Base-by-base conservation (phyloP, 164 flowering plant species). In the Umbellularia californica region DNA sequence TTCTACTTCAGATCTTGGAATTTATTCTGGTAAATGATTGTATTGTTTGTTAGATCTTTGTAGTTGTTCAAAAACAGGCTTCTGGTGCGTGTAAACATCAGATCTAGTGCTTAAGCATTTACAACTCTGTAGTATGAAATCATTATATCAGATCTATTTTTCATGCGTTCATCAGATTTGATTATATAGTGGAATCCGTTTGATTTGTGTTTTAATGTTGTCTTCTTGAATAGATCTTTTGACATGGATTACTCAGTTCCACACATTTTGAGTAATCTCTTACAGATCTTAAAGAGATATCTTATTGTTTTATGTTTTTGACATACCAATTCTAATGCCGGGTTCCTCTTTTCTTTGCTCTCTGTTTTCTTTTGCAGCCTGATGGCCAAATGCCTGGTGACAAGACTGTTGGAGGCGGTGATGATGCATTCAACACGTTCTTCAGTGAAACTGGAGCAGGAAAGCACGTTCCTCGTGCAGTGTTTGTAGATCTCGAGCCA, bases 341-440 rank as follows among this genome's bases (percentile, higher is more conserved):
- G 13, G 23, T 13, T 64, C 14, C 14, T 64, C 2, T 20, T 24
- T 22, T 22, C 67, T 22, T 64, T 58, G 63, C 50, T 47, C 35
- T 35, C 66, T 14, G 6, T 65, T 33, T 78, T 25, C 71, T 20
- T 69, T 25, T 25, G 72, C 72, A 89, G 91, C 93, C 93, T 77
- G 91, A 88, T 88, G 93, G 93, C 11, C 91, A 89, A 78, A 89
- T 89, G 93, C 90, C 88, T 15, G 76, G 89, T 83, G 94, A 89
- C 68, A 85, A 85, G 74, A 88, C 92, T 10, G 81, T 89, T 27
- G 90, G 94, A 0, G 95, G 92, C 69, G 95, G 92, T 55, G 92
- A 90, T 77, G 95, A 89, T 85, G 92, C 95, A 14, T 90, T 88
- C 84, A 90, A 88, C 89, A 90, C 93, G 72, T 88, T 87, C 75